Percentiles rank a stretch among this genome's conserved stretches.
Evolutionary conservation across 73 alveolate genomes (phyloP).

Genomic region (Paramecium primaurelia): DNA sequence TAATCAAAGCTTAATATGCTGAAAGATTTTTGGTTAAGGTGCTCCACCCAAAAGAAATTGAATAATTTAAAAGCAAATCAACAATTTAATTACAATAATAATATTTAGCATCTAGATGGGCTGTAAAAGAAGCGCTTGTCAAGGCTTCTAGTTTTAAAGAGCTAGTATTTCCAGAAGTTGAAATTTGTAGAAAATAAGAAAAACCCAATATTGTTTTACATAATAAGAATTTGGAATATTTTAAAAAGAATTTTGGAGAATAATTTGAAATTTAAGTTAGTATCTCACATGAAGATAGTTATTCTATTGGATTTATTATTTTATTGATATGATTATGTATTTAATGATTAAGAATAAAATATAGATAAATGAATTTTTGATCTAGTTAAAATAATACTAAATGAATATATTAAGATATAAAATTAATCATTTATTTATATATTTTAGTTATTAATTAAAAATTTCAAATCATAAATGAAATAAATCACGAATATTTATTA

Average conservation of each 20-base stretch:
- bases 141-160: background rate
- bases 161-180: slow-evolving; percentile 11
- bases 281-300: slow-evolving; percentile 19
- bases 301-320: background rate
- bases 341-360: background rate
- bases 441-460: no score
- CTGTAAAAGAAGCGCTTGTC: slow-evolving; percentile 9
- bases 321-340: background rate
- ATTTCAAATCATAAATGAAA: background rate
- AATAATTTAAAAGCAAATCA: background rate
- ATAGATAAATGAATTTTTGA: no score
- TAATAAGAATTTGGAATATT: background rate
- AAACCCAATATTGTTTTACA: background rate
- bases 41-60: background rate
- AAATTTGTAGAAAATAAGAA: background rate
- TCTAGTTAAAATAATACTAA: background rate
- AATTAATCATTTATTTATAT: no score
- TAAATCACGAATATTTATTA: background rate
- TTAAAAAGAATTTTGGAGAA: background rate
- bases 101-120: slow-evolving; percentile 45
- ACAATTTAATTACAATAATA: background rate
- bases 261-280: background rate
- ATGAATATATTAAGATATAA: no score
- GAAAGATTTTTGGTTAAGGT: background rate
- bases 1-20: background rate